Conservation (phyloP, 495 filamentous ascomycete genomes). For the Xylaria castorea region DNA sequence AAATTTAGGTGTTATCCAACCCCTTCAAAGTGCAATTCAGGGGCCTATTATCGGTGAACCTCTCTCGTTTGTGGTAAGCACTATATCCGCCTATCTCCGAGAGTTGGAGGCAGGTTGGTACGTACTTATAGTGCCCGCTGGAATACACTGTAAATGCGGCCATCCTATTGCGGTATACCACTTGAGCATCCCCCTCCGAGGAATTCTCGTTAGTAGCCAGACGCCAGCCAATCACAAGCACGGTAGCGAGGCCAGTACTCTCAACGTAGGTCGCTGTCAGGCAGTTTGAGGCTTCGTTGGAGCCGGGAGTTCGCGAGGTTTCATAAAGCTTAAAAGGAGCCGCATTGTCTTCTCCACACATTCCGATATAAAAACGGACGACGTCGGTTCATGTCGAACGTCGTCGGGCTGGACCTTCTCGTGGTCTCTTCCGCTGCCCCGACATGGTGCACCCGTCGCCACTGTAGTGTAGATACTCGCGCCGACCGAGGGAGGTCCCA, state of each 20-base stretch:
- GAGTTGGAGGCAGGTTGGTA: background rate
- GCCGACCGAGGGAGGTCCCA: constrained; percentile 10
- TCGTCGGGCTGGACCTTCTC: background rate
- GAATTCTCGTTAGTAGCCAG: constrained; percentile 29
- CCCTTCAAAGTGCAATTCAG: background rate
- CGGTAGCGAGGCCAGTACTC: constrained; percentile 1
- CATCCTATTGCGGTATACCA: constrained; percentile 10
- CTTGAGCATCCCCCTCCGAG: constrained; percentile 23
- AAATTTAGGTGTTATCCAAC: background rate
- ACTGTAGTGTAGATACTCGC: background rate
- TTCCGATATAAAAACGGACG: constrained; percentile 34
- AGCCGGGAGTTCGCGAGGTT: constrained; percentile 42
- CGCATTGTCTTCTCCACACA: constrained; percentile 42
- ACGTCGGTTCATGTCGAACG: constrained; percentile 27
- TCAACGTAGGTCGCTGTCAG: constrained; percentile 32
- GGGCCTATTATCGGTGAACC: background rate
- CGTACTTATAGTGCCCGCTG: too few species aligned
- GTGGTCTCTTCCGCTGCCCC: constrained; percentile 12
- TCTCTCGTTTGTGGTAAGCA: background rate
- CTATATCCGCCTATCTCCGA: constrained; percentile 8
- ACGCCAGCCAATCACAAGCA: constrained; percentile 22
- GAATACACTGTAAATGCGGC: background rate
- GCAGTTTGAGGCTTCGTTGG: constrained; percentile 37
- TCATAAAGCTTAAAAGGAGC: constrained; percentile 43
- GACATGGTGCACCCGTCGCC: background rate